These are phyloP conservation scores for Tolypocladium endophyticum DNA, from an alignment of 2,329 filamentous ascomycete genomes.

Conservation along the genomic window DNA sequence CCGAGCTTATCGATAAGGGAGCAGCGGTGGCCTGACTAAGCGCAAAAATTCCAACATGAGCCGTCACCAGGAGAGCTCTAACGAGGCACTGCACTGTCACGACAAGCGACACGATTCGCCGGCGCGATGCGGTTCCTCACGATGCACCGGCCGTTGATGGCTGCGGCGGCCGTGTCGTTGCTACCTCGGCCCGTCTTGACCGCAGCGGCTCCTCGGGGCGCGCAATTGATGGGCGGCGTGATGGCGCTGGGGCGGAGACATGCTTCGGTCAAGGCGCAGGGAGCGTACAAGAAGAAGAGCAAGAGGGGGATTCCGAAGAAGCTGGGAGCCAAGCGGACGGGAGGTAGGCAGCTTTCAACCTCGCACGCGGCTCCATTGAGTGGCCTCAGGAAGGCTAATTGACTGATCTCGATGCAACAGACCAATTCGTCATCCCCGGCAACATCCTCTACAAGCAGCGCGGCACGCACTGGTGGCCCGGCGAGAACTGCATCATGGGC, in stretches of 20 bases:
- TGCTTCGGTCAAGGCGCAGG: slow-evolving; percentile 53
- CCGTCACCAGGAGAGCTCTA: background rate
- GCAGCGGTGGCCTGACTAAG: background rate
- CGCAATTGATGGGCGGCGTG: slow-evolving; percentile 24
- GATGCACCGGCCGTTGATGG: slow-evolving; percentile 34
- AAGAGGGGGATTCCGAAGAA: slow-evolving; percentile 63
- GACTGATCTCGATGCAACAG: slow-evolving; percentile 28
- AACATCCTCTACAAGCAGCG: slow-evolving; percentile 98
- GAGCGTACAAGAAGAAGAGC: slow-evolving; percentile 54
- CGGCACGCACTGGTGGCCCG: slow-evolving; percentile 87
- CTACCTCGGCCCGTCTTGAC: slow-evolving; percentile 10
- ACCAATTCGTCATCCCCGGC: slow-evolving; percentile 86
- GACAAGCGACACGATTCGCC: slow-evolving; percentile 17
- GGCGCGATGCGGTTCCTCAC: slow-evolving; percentile 33
- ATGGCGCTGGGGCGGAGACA: slow-evolving; percentile 40
- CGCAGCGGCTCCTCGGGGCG: slow-evolving; percentile 9
- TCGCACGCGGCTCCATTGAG: background rate
- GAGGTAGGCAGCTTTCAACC: slow-evolving; percentile 45
- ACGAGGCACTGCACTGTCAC: background rate
- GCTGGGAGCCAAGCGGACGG: slow-evolving; percentile 85
- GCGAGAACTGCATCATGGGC: slow-evolving; percentile 91
- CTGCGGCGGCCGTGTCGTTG: slow-evolving; percentile 23
- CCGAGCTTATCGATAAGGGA: background rate
- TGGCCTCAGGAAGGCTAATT: slow-evolving; percentile 6
- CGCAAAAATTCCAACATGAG: slow-evolving; percentile 1